Conservation (phyloP, 192 early-diverging fungal species). For the Phycomyces nitens region DNA sequence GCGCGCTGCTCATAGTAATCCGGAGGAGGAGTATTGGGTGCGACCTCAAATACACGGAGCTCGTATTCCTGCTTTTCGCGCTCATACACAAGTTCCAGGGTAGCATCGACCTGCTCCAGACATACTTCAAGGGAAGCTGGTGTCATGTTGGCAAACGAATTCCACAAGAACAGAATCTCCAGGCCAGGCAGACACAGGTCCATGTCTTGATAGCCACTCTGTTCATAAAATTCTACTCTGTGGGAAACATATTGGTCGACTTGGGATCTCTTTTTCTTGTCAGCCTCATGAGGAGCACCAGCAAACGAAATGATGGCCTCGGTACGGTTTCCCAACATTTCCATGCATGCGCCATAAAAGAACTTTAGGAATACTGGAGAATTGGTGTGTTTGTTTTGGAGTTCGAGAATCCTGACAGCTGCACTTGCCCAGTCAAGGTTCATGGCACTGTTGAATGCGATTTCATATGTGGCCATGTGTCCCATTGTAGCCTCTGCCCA, state of each 20-base stretch:
- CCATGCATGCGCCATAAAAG: conserved; percentile 45
- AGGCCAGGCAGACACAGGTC: conserved; percentile 42
- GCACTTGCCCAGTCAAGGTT: conserved; percentile 30
- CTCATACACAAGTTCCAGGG: conserved; percentile 30
- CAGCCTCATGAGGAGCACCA: conserved; percentile 38
- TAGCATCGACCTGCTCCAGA: conserved; percentile 26
- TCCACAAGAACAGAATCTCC: conserved; percentile 52
- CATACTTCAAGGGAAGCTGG: conserved; percentile 30
- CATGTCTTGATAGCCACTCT: conserved; percentile 39
- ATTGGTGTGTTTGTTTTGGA: conserved; percentile 39
- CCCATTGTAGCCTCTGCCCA: conserved; percentile 34
- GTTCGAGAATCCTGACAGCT: conserved; percentile 2
- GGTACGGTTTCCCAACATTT: conserved; percentile 60
- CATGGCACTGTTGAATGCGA: conserved; percentile 33
- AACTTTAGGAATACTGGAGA: conserved; percentile 50
- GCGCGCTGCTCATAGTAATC: conserved; percentile 44
- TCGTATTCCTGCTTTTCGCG: conserved; percentile 40
- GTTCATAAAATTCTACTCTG: conserved; percentile 46
- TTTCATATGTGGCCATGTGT: conserved; percentile 26
- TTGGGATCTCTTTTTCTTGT: conserved; percentile 44
- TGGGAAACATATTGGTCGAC: conserved; percentile 51
- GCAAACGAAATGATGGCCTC: conserved; percentile 72
- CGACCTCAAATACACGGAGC: conserved; percentile 31
- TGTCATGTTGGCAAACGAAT: conserved; percentile 46
- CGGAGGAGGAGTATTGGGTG: conserved; percentile 28